Base-by-base conservation (phyloP, 176 grass and related monocot genomes). In the Aechmea fasciata region DNA sequence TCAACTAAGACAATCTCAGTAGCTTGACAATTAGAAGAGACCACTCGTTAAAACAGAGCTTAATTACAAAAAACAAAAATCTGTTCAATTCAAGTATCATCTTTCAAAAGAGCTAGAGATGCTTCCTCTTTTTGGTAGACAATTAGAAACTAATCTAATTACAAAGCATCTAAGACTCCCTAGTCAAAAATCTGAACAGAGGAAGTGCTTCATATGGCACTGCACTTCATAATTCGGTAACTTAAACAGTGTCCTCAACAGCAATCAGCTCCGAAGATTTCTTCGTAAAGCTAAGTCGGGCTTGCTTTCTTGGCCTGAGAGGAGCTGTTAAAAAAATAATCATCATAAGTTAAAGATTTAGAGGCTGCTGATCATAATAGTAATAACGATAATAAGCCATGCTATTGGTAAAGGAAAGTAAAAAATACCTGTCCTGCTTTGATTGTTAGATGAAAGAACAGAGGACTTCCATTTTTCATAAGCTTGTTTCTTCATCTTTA, bases 381-480 rank as follows among this genome's bases (percentile, higher is more conserved):
- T 41, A 1, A 22, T 20, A 18, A 3, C 2, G 22, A 50, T 26
- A 61, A 13, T 47, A 48, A 76, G 11, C 6, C n/a, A 59, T 69
- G 0, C 9, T 15, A 50, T 49, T 19, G 14, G 13, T 9, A 10
- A 11, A 63, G 57, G 54, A 2, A 63, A 74, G 24, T 17, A 13
- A 29, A 66, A 28, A 41, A 57, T 57, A 93, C 94, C 94, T 90
- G 77, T 62, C 24, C 85, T 88, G 19, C 52, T 68, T 77, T 88
- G 67, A 73, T 90, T 82, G 69, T 90, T 99, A 48, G 90, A 81
- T 10, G 86, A 93, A 65, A 99, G 48, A 75, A 90, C 94, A 10
- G 87, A 71, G 11, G 82, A 82, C 66, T 93, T 99, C 90, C 94
- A 99, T 5, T 90, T 63, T 13, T 93, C 71, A 64, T 99, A 93